These are phyloP conservation scores for Pythium aristosporum DNA, from an alignment of 352 stramenopile species.

Conservation along the genomic window DNA sequence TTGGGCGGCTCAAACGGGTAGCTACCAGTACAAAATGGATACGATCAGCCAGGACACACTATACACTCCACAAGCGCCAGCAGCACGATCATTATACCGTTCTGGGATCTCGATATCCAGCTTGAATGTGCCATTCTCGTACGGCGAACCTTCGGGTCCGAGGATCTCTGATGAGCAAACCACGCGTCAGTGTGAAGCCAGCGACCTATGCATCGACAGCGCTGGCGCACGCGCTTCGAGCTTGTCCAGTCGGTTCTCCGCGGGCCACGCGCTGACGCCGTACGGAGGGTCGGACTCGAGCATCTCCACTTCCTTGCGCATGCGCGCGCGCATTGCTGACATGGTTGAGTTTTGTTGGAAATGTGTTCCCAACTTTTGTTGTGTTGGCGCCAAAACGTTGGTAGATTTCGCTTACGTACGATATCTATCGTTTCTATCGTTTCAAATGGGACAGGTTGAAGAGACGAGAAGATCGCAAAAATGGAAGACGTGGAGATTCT, in stretches of 20 bases:
- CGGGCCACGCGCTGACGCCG: constrained; percentile 75
- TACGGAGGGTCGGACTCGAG: constrained; percentile 75
- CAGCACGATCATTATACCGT: constrained; percentile 22
- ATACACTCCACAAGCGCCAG: not conserved
- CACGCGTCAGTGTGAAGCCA: not conserved
- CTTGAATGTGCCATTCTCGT: constrained; percentile 74
- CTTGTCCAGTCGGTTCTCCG: constrained; percentile 67
- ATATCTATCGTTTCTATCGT: constrained; percentile 12
- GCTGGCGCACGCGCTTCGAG: constrained; percentile 68
- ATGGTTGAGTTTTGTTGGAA: constrained; percentile 30
- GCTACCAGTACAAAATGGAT: constrained; percentile 23
- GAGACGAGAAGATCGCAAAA: constrained; percentile 1
- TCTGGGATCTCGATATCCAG: constrained; percentile 78
- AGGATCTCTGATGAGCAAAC: constrained; percentile 55
- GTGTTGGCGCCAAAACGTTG: constrained; percentile 13
- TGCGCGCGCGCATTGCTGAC: constrained; percentile 73
- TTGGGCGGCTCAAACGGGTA: constrained; percentile 86
- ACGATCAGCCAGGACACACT: not conserved
- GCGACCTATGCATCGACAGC: not conserved
- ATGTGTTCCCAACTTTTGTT: constrained; percentile 8
- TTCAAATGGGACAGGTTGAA: constrained; percentile 14
- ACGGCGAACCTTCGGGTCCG: constrained; percentile 77
- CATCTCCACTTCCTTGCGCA: constrained; percentile 85
- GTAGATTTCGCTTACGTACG: constrained; percentile 4
- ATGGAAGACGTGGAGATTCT: constrained; percentile 58